phyloP scores from a whole-genome alignment of 140 eudicot genomes.

The Erigeron philadelphicus region DNA sequence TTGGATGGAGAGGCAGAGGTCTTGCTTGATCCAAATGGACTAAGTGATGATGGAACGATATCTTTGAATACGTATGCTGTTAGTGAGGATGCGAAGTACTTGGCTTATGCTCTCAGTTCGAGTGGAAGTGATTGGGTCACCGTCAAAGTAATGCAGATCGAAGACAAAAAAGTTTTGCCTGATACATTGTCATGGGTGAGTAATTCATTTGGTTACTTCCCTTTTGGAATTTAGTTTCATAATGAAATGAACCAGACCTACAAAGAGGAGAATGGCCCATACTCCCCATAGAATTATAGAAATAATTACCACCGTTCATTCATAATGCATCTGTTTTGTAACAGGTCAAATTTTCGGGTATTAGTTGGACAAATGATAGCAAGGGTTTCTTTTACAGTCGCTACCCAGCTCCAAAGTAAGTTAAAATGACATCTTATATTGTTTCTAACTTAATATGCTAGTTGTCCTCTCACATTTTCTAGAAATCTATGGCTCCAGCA shows the following conservation, averaged over 20 bases:
- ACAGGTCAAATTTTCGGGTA: conserved; percentile 87
- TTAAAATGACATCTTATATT: not conserved
- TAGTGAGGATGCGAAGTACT: conserved; percentile 88
- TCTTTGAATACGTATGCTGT: conserved; percentile 66
- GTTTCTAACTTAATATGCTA: not conserved
- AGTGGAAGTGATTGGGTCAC: conserved; percentile 99
- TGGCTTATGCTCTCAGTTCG: conserved; percentile 79
- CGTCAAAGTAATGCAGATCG: conserved; percentile 68
- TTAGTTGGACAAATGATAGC: conserved; percentile 88
- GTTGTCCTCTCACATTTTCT: not conserved
- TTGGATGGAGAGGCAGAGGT: conserved; percentile 83
- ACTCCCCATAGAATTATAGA: no score
- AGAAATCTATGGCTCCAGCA: conserved; percentile 8
- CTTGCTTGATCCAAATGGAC: conserved; percentile 83
- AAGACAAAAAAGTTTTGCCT: conserved; percentile 57
- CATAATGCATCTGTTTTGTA: conserved; percentile 20
- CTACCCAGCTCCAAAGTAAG: conserved; percentile 93
- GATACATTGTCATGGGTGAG: conserved; percentile 89
- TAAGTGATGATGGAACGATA: conserved; percentile 94
- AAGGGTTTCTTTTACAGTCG: conserved; percentile 98
- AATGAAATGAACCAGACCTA: not conserved
- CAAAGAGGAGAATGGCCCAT: no score
- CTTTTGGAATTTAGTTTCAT: not conserved
- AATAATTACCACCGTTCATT: not conserved
- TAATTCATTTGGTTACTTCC: conserved; percentile 3